Base-by-base conservation (phyloP, 2,329 filamentous ascomycete species). In the Coleophoma cylindrospora region DNA sequence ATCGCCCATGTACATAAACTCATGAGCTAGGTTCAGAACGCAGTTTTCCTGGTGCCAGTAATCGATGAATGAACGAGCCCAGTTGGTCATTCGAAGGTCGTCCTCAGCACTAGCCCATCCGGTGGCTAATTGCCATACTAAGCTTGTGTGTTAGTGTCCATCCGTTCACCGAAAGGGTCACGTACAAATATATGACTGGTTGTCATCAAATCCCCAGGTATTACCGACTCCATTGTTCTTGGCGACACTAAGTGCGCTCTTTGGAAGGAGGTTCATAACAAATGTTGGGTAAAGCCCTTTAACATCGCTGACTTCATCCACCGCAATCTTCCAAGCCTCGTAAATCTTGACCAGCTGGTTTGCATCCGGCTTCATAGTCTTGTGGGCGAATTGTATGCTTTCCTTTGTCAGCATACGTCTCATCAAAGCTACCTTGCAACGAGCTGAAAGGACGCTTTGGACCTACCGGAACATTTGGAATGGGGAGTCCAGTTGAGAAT, bases 41-140 rank as follows among this genome's bases (percentile, higher is more conserved):
- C 61, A 52, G 50, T 70, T 70, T 10, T 61, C 45, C 3, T 45
- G 41, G 48, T 73, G 67, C 8, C 65, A 55, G 14, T 59, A 54
- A 11, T 65, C 64, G 1, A 61, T 49, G 5, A 68, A 48, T 15
- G 55, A 50, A 9, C 57, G 61, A 1, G 62, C 52, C 66, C 68
- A 72, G 14, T 58, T 55, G 2, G 64, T 59, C 15, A 73, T 57
- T 1, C 68, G 62, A 5, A 67, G 50, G 43, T 70, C 68, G 47
- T 72, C 68, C 8, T 62, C 56, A 0, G 59, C 62, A 12, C 64
- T 55, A 12, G 50, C 63, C 69, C 69, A 73, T 0, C 61, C 63
- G 1, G 68, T 71, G 17, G 64, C 62, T 17, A 70, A 54, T 59
- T 72, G 68, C 65, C 64, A 71, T 38, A 63, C 68, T 71, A 59